A percentile compares a stretch with the other conserved stretches of the same genome.
Conservation (phyloP, 768 basidiomycete genomes). For the Strobilomyces confusus region DNA sequence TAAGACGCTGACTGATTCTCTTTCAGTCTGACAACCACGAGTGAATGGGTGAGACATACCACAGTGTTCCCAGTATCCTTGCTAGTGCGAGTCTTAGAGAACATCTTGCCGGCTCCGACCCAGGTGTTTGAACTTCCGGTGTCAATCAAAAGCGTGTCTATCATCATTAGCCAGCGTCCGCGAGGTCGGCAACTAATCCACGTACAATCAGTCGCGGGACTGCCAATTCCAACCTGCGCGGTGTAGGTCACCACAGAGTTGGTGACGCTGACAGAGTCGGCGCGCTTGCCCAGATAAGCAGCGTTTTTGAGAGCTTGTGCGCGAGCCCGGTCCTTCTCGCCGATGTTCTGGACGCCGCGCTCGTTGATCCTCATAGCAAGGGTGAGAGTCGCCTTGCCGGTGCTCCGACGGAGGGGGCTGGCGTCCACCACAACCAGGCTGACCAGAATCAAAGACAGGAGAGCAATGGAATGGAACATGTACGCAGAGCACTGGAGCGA, state of each 20-base stretch:
- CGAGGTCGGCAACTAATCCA: neutral
- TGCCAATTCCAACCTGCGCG: constrained; percentile 23
- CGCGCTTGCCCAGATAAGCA: constrained; percentile 26
- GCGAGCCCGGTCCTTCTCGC: constrained; percentile 2
- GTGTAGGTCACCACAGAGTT: constrained; percentile 25
- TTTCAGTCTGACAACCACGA: neutral
- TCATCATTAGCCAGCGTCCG: neutral
- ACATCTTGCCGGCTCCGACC: constrained; percentile 28
- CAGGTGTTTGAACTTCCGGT: constrained; percentile 29
- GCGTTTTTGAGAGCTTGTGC: constrained; percentile 8
- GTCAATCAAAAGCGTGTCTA: constrained; percentile 26
- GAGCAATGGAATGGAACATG: constrained; percentile 15
- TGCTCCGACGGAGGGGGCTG: constrained; percentile 8
- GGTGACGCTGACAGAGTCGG: constrained; percentile 7
- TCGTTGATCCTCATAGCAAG: constrained; percentile 16
- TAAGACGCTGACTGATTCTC: neutral
- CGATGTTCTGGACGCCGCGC: constrained; percentile 9
- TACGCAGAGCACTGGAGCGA: neutral
- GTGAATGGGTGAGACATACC: neutral
- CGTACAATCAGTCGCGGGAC: constrained; percentile 16
- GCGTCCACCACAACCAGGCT: constrained; percentile 13
- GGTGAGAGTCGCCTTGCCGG: constrained; percentile 12
- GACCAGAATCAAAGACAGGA: constrained; percentile 15
- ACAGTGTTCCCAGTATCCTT: constrained; percentile 19
- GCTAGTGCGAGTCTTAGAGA: constrained; percentile 24